A percentile compares a stretch with the other conserved stretches of the same genome.
phyloP scores from a whole-genome alignment of 1,284 basidiomycete genomes.

The Apiotrichum siamense region DNA sequence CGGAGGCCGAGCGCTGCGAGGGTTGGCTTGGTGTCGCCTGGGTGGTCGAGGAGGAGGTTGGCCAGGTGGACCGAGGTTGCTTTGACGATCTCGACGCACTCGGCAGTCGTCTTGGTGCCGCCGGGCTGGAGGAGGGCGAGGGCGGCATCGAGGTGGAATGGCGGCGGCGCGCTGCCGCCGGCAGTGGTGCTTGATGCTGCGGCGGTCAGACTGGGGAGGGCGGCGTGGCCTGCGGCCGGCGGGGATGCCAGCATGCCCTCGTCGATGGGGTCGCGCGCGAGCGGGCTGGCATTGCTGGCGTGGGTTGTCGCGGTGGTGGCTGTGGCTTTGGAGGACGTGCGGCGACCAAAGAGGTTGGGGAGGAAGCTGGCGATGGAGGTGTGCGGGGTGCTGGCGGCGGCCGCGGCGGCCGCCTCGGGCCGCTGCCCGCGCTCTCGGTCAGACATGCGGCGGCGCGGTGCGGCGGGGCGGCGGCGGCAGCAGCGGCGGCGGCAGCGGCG shows the following conservation, averaged over 20 bases:
- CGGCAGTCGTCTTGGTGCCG: constrained; percentile 16
- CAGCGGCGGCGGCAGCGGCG: background rate
- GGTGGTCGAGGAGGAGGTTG: constrained; percentile 20
- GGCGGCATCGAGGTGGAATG: constrained; percentile 33
- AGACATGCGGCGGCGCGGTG: constrained; percentile 10
- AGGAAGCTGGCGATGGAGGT: constrained; percentile 18
- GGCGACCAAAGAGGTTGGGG: constrained; percentile 24
- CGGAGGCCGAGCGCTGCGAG: constrained; percentile 12
- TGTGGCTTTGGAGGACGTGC: constrained; percentile 12
- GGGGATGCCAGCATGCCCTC: constrained; percentile 8
- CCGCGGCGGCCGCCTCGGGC: constrained; percentile 14
- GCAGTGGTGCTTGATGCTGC: background rate
- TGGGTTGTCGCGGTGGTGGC: constrained; percentile 9
- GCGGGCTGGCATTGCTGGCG: constrained; percentile 3
- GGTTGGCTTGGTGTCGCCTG: background rate
- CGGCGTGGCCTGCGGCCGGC: constrained; percentile 4
- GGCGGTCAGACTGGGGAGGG: background rate
- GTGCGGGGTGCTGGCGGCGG: constrained; percentile 1
- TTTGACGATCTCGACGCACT: constrained; percentile 31
- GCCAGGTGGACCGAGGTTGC: constrained; percentile 31
- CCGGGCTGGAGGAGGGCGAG: constrained; percentile 31
- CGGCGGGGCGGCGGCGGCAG: background rate
- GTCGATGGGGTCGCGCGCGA: constrained; percentile 13
- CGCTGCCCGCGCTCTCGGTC: constrained; percentile 22
- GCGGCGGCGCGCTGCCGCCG: background rate